Conservation (phyloP, 2,329 filamentous ascomycete genomes). For the Tolypocladium sp. region DNA sequence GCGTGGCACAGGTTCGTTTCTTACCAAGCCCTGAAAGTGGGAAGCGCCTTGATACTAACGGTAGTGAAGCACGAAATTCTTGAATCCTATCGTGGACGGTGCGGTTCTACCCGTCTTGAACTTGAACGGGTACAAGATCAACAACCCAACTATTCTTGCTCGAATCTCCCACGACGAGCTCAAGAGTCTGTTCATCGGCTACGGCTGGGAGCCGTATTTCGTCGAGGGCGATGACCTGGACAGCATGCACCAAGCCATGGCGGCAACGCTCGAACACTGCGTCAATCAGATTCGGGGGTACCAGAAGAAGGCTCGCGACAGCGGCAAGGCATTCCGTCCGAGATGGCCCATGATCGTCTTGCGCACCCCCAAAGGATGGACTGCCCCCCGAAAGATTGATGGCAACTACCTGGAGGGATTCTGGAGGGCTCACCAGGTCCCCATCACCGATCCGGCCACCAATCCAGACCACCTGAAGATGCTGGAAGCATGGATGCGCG, state of each 20-base stretch:
- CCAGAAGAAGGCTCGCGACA: conserved; percentile 64
- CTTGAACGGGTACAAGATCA: conserved; percentile 80
- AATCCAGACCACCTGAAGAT: conserved; percentile 58
- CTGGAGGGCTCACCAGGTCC: conserved; percentile 72
- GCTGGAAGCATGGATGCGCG: conserved; percentile 69
- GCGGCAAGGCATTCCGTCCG: conserved; percentile 59
- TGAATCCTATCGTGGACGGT: conserved; percentile 70
- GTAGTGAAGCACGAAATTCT: conserved; percentile 56
- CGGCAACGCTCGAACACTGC: conserved; percentile 63
- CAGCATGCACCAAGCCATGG: conserved; percentile 77
- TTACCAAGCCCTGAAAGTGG: not conserved
- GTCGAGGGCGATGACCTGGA: conserved; percentile 67
- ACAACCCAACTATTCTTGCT: conserved; percentile 66
- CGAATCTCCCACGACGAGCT: conserved; percentile 68
- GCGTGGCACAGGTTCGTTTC: conserved; percentile 54
- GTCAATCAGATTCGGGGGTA: conserved; percentile 58
- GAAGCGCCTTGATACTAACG: not conserved
- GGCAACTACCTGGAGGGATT: conserved; percentile 65
- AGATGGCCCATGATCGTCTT: conserved; percentile 74
- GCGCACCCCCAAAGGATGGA: conserved; percentile 73
- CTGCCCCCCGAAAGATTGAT: conserved; percentile 61
- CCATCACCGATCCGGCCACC: conserved; percentile 58
- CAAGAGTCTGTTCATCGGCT: conserved; percentile 58
- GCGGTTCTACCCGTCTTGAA: conserved; percentile 71
- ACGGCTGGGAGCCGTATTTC: conserved; percentile 73